A percentile compares a stretch with the other conserved stretches of the same genome.
Conservation (phyloP, 371 early-diverging fungal genomes). For the Syncephalastrum sp. region DNA sequence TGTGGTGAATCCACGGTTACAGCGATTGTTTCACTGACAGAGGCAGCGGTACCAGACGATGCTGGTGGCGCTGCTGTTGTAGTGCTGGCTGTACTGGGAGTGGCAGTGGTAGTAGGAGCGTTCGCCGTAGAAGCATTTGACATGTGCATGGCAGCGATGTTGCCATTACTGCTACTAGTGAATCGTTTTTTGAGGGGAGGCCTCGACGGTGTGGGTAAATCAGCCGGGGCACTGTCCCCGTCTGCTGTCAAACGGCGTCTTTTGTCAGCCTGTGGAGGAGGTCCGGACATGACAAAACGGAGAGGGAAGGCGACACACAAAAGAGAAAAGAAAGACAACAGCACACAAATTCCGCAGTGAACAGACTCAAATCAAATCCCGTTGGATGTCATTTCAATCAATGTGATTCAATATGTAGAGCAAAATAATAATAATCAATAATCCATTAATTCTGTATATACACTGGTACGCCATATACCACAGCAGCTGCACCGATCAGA, state of each 20-base stretch:
- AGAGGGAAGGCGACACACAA: too few species aligned
- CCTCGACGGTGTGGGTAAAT: constrained; percentile 10
- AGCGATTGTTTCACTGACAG: not conserved
- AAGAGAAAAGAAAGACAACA: too few species aligned
- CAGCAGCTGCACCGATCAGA: constrained; percentile 92
- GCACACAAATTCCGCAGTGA: too few species aligned
- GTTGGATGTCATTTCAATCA: too few species aligned
- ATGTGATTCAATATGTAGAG: too few species aligned
- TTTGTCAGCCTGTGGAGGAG: too few species aligned
- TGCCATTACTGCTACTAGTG: constrained; percentile 14
- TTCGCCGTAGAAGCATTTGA: not conserved
- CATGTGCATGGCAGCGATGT: not conserved
- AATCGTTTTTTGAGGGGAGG: constrained; percentile 29
- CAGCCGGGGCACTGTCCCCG: not conserved
- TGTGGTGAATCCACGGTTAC: too few species aligned
- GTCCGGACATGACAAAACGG: too few species aligned
- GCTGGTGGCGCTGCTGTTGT: not conserved
- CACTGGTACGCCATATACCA: constrained; percentile 94
- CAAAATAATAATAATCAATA: not conserved
- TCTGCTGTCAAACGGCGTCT: too few species aligned
- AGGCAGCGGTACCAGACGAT: not conserved
- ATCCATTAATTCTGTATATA: constrained; percentile 29
- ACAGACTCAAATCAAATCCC: too few species aligned
- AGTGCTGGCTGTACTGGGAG: not conserved
- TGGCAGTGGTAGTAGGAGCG: constrained; percentile 2